These are phyloP conservation scores for Naganishia kalamii DNA, from an alignment of 768 basidiomycete species.

Conservation along the genomic window DNA sequence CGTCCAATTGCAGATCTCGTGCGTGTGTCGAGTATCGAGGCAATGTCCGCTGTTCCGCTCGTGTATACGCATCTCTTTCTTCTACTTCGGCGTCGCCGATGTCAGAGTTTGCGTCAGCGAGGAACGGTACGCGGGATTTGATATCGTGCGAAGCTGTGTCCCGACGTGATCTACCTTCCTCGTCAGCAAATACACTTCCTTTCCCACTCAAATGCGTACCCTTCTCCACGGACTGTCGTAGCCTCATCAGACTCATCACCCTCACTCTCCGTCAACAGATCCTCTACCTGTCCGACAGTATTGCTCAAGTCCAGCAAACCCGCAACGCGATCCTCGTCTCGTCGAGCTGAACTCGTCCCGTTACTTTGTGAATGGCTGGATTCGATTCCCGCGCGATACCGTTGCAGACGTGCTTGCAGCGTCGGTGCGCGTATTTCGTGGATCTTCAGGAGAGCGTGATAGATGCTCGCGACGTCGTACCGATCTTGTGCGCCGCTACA, in stretches of 20 bases:
- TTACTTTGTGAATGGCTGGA: background rate
- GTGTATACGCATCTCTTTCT: background rate
- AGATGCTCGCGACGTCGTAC: conserved; percentile 15
- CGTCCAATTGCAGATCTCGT: background rate
- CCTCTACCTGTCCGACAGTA: conserved; percentile 5
- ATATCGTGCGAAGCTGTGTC: background rate
- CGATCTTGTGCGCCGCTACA: conserved; percentile 13
- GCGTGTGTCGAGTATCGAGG: background rate
- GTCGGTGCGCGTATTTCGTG: conserved; percentile 23
- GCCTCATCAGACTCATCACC: background rate
- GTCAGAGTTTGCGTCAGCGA: conserved; percentile 14
- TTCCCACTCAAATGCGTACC: background rate
- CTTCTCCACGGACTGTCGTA: background rate
- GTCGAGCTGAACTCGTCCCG: background rate
- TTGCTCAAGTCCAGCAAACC: background rate
- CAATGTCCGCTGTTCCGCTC: background rate
- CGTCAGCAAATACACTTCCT: background rate
- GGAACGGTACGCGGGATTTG: conserved; percentile 8
- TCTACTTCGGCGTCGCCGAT: conserved; percentile 8
- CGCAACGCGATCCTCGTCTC: background rate
- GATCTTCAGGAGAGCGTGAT: conserved; percentile 22
- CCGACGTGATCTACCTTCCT: background rate
- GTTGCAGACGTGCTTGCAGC: conserved; percentile 12
- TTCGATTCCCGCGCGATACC: background rate
- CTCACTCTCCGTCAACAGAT: conserved; percentile 3